Conservation (phyloP, 306 rosid species). For the Vigna radiata region DNA sequence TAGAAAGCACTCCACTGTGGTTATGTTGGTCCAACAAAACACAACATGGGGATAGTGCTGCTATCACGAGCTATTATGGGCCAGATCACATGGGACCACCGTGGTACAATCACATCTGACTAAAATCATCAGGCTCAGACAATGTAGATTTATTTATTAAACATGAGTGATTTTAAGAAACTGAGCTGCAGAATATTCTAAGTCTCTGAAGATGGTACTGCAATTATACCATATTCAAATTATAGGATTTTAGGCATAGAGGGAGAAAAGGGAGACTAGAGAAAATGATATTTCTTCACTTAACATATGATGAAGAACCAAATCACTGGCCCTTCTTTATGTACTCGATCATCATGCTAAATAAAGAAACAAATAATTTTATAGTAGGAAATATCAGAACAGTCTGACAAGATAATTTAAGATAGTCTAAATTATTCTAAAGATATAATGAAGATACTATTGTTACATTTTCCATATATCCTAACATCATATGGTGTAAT, state of each 20-base stretch:
- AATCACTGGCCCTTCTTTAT: not conserved
- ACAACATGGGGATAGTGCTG: not conserved
- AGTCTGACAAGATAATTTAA: not conserved
- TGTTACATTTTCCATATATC: not conserved
- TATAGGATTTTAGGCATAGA: not conserved
- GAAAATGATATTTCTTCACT: too few relatives aligned
- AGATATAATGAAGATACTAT: constrained; percentile 10
- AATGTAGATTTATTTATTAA: not conserved
- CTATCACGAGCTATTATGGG: not conserved
- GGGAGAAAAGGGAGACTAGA: not conserved
- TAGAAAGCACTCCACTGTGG: not conserved
- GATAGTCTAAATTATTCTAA: not conserved
- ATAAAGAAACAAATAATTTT: not conserved
- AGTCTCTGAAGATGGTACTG: not conserved
- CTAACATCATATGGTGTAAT: not conserved
- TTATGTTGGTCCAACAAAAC: not conserved
- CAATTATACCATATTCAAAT: not conserved
- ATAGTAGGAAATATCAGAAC: not conserved
- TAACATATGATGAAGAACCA: not conserved
- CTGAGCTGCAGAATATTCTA: not conserved
- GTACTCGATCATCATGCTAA: not conserved
- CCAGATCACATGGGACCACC: not conserved
- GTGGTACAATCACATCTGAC: not conserved
- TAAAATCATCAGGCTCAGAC: not conserved
- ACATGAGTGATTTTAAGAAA: not conserved